Base-by-base conservation (phyloP, 2,329 filamentous ascomycete species). In the Trichoderma lentiforme region DNA sequence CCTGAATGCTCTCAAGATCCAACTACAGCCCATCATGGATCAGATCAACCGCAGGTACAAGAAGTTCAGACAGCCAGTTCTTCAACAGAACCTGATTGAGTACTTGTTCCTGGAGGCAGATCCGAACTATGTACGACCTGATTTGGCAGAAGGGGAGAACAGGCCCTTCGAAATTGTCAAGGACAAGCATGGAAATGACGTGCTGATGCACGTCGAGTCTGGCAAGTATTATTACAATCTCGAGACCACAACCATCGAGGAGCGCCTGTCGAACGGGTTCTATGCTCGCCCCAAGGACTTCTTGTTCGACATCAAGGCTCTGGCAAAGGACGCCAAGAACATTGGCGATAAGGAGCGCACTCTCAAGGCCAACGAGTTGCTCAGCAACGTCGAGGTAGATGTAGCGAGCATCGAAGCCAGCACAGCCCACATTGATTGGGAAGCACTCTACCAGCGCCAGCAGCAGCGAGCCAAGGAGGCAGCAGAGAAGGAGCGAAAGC, bases 161-260 rank as follows among this genome's bases (percentile, higher is more conserved):
- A 89, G 94, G 58, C 95, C 94, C 1, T 98, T 89, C 78, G 93
- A 95, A 77, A 90, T 94, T 73, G 89, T 89, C 51, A 90, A 89
- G 76, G 95, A 99, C 79, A 90, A 91, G 74, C 89, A 96, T 74
- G 95, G 92, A 9, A 89, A 92, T 12, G 86, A 89, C 53, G 94
- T 95, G 18, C 84, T 99, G 58, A 86, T 90, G 51, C 93, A 98
- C 75, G 90, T 89, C 6, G 87, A 87, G 2, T 93, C 90, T 2
- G 90, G 90, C 71, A 97, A 96, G 80, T 96, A 95, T 80, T 98
- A 91, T 81, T 98, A 98, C 84, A 99, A 99, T 76, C 85, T 99
- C 60, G 95, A 98, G 78, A 93, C 95, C 12, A 92, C 92, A 4
- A 95, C 92, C 1, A 98, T 99, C 68, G 96, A 99, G 83, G 94